A percentile compares a stretch with the other conserved stretches of the same genome.
Evolutionary conservation across 1,284 basidiomycete species (phyloP).

Genomic region (Volvariella volvacea): DNA sequence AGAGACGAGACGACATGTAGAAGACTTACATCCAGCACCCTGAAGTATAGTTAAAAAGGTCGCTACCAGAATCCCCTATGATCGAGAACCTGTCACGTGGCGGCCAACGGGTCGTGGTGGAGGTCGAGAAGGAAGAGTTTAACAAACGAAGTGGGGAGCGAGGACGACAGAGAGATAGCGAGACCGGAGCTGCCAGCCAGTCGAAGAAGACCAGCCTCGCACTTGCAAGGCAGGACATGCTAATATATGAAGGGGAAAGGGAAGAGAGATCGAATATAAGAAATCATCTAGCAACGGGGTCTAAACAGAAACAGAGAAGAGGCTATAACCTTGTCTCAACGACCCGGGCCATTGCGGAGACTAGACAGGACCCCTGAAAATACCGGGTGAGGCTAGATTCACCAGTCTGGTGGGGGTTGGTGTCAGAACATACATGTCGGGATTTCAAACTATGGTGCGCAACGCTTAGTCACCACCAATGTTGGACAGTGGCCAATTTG

Average conservation of each 20-base stretch:
- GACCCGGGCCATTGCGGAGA: too few relatives aligned
- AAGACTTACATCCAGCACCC: conserved; percentile 27
- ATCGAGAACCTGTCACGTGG: conserved; percentile 28
- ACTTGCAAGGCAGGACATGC: conserved; percentile 31
- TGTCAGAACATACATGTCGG: too few relatives aligned
- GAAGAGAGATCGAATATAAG: conserved; percentile 34
- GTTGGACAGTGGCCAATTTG: too few relatives aligned
- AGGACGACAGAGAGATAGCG: conserved; percentile 15
- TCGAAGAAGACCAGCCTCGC: conserved; percentile 19
- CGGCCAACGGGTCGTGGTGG: conserved; percentile 19
- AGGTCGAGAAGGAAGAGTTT: conserved; percentile 18
- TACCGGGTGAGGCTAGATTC: too few relatives aligned
- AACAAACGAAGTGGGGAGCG: conserved; percentile 17
- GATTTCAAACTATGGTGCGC: too few relatives aligned
- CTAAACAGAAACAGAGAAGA: too few relatives aligned
- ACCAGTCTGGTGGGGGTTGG: too few relatives aligned
- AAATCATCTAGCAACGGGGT: too few relatives aligned
- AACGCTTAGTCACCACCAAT: too few relatives aligned
- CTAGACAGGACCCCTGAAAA: too few relatives aligned
- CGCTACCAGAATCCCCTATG: conserved; percentile 19
- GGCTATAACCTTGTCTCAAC: too few relatives aligned
- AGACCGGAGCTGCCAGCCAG: conserved; percentile 18
- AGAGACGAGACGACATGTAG: conserved; percentile 25
- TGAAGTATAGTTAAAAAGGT: conserved; percentile 33
- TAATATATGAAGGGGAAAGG: conserved; percentile 29